Base-by-base conservation (phyloP, 140 eudicot species). In the Stevia rebaudiana region DNA sequence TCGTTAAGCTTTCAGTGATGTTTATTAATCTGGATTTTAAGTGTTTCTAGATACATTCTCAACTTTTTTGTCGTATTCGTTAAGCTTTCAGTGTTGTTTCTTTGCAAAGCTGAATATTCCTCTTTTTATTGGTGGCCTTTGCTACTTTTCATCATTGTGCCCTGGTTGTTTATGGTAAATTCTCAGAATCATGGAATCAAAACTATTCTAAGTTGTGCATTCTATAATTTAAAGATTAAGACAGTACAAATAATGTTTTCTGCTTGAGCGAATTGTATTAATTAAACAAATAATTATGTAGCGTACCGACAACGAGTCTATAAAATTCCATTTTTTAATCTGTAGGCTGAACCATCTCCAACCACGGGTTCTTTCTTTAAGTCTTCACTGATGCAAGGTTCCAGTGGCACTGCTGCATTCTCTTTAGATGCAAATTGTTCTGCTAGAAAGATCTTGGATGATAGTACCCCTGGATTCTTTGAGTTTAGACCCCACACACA, bases 341-440 rank as follows among this genome's bases (percentile, higher is more conserved):
- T 76, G 72, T 79, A 89, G 91, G 84, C 88, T n/a, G 95, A 89
- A 79, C 91, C 95, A 51, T 89, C 95, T 60, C 91, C 97, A 16
- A 83, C 95, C 55, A 89, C 97, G 0, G 95, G 97, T 67, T 83
- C 95, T 33, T 81, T 89, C 76, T 83, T 79, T 74, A 81, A 78
- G 76, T 63, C 81, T 60, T 84, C 74, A 12, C 22, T 61, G 71
- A 72, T 86, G 86, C 82, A 86, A 37, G 76, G 80, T 9, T 66
- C 82, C 25, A 70, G 73, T 22, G 68, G 72, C 28, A 39, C 76
- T 39, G 17, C 77, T 16, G 69, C 79, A n/a, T 76, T 70, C 63
- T 61, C 86, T 12, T 54, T 75, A 25, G 74, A 24, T 39, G 65
- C 76, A 31, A 73, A 54, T 64, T 19, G 65, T 69, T 60, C 81